Evolutionary conservation across 192 early-diverging fungal genomes (phyloP).

Genomic region (Mortierella hygrophila): DNA sequence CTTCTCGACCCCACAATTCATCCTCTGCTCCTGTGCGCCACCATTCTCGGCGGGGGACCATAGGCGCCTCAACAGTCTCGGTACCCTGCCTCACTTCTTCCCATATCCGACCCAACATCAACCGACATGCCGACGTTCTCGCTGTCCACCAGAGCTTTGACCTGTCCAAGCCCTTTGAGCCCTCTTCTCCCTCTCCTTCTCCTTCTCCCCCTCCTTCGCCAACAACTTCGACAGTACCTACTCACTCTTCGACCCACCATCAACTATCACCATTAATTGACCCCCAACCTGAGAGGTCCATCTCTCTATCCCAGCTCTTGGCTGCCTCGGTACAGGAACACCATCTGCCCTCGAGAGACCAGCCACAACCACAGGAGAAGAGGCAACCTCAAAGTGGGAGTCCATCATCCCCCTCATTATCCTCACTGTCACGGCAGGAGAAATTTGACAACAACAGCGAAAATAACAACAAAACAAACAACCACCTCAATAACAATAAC

Average conservation of each 20-base stretch:
- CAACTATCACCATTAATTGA: neutral
- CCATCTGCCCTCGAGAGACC: neutral
- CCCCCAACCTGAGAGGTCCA: neutral
- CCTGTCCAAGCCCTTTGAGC: conserved; percentile 2
- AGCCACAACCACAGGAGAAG: neutral
- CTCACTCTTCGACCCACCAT: neutral
- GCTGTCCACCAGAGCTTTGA: conserved; percentile 44
- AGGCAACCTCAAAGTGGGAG: neutral
- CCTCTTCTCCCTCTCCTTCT: conserved; percentile 5
- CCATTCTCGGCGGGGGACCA: conserved; percentile 1
- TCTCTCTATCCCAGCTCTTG: neutral
- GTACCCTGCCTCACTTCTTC: conserved; percentile 40
- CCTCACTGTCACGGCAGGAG: neutral
- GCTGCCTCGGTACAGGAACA: neutral
- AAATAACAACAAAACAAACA: neutral
- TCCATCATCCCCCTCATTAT: neutral
- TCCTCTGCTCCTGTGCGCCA: conserved; percentile 25
- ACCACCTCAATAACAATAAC: neutral
- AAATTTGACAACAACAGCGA: neutral
- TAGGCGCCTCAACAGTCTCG: conserved; percentile 14
- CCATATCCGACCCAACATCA: conserved; percentile 30
- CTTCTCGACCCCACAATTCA: conserved; percentile 22
- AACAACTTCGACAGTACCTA: neutral
- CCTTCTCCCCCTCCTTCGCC: conserved; percentile 14
- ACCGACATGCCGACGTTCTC: conserved; percentile 25